Evolutionary conservation across 768 basidiomycete genomes (phyloP), one percentile per base, ranked within the genome.

Genomic region (Serendipita sp.): DNA sequence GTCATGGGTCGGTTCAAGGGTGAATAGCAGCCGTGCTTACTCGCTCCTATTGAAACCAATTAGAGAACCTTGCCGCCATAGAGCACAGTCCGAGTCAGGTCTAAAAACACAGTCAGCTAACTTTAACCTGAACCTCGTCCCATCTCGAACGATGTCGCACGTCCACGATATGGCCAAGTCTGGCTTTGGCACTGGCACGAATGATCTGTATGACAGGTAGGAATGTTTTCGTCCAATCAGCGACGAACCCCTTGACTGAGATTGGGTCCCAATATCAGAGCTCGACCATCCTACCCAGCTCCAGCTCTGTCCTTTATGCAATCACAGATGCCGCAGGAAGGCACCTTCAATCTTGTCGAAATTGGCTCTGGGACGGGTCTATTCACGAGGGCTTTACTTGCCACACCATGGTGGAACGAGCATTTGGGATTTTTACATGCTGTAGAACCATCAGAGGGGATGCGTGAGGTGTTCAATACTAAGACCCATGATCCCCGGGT

Each of bases 361-460:
- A 80, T 90, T 37, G 92, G 91, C 10, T 76, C 86, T 3, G 92
- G 92, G 30, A 93, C 91, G 1, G 92, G 92, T 13, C 84, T 96
- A 64, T 95, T 93, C 73, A 90, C 92, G 10, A 83, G 90, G 8
- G 86, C 90, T 2, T 73, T 95, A 28, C 76, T 94, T 45, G 80
- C 81, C 3, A 80, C 89, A 72, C 76, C 78, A 16, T 79, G 77
- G 45, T 85, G 81, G 81, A 69, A 79, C 16, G 70, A 73, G 47
- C 72, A 71, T 65, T 76, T 92, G 56, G 76, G 75, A 34, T 73
- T 78, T 53, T 72, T 94, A 16, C 78, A 78, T 62, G 89, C 88
- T 3, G 70, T 93, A 37, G 94, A 97, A 72, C 94, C 94, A 15
- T 88, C 37, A 72, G 77, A 78, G 51, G 94, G 93, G 34, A 96